Conservation (phyloP, 2,329 filamentous ascomycete species). For the Claviceps lovelessii region DNA sequence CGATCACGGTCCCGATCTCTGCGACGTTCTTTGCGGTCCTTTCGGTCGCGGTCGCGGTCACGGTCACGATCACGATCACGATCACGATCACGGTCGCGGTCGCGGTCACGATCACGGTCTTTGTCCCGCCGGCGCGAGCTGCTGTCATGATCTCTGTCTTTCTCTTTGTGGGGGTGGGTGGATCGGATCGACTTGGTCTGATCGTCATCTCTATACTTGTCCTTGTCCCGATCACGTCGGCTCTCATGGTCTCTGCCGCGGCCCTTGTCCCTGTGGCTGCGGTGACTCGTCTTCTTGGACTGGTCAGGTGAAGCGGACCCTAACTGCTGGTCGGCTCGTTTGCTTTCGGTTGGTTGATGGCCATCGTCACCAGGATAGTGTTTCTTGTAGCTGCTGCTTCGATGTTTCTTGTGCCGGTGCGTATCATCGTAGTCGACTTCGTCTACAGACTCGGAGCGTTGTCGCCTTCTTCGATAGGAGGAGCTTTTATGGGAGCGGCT, state of each 20-base stretch:
- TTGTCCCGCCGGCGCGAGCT: conserved; percentile 21
- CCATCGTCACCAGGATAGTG: conserved; percentile 32
- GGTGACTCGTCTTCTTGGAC: conserved; percentile 41
- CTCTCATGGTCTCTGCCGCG: conserved; percentile 36
- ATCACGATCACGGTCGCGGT: conserved; percentile 20
- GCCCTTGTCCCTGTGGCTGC: conserved; percentile 44
- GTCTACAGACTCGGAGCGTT: conserved; percentile 38
- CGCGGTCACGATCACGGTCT: conserved; percentile 19
- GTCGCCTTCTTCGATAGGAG: conserved; percentile 35
- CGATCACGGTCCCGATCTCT: conserved; percentile 16
- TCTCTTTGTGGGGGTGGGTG: conserved; percentile 24
- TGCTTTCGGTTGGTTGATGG: conserved; percentile 23
- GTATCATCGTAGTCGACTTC: conserved; percentile 32
- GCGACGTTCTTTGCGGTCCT: conserved; percentile 24
- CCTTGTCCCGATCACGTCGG: conserved; percentile 29
- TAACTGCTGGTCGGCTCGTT: conserved; percentile 40
- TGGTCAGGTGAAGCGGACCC: conserved; percentile 51
- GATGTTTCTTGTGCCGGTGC: conserved; percentile 37
- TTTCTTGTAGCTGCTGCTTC: conserved; percentile 21
- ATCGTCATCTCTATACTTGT: conserved; percentile 30
- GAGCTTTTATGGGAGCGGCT: conserved; percentile 29
- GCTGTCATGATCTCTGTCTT: conserved; percentile 25
- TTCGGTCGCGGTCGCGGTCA: conserved; percentile 20
- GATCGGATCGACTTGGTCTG: conserved; percentile 25
- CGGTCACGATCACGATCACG: conserved; percentile 14